Evolutionary conservation across 441 rosid species (phyloP).

Genomic region (Euphorbia celastroides): DNA sequence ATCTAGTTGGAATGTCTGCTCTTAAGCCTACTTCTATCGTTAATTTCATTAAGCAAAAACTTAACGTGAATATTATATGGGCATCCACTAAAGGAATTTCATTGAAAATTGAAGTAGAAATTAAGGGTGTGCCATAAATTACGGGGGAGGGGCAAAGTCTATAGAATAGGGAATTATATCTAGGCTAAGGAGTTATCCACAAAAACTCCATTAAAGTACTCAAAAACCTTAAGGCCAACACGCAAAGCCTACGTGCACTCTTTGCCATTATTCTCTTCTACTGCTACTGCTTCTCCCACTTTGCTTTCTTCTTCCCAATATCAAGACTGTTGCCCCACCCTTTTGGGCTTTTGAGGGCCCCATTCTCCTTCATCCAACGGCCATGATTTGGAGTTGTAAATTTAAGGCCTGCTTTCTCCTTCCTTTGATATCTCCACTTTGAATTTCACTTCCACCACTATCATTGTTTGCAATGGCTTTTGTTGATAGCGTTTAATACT

Average conservation of each 20-base stretch:
- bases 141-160: conserved; percentile 25
- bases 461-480: conserved; percentile 51
- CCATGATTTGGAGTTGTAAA: conserved; percentile 31
- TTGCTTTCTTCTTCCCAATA: conserved; percentile 1
- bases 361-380: conserved; percentile 30
- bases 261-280: conserved; percentile 36
- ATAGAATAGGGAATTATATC: conserved; percentile 47
- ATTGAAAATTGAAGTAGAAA: too few species aligned
- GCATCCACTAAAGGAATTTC: too few species aligned
- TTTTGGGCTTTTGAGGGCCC: conserved; percentile 24
- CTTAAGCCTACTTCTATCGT: too few species aligned
- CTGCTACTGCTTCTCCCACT: conserved; percentile 8
- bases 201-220: conserved; percentile 24
- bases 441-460: conserved; percentile 37
- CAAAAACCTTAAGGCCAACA: conserved; percentile 51
- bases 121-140: too few species aligned
- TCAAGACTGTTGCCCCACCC: conserved; percentile 22
- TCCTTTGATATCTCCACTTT: conserved; percentile 28
- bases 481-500: too few species aligned
- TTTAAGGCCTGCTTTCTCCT: conserved; percentile 29
- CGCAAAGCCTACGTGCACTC: conserved; percentile 79
- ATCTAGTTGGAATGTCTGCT: too few species aligned
- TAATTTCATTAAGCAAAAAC: too few species aligned
- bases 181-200: conserved; percentile 32
- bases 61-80: too few species aligned